Evolutionary conservation across 176 grass and related monocot genomes (phyloP).

Genomic region (Rhipidocladum racemiflorum): DNA sequence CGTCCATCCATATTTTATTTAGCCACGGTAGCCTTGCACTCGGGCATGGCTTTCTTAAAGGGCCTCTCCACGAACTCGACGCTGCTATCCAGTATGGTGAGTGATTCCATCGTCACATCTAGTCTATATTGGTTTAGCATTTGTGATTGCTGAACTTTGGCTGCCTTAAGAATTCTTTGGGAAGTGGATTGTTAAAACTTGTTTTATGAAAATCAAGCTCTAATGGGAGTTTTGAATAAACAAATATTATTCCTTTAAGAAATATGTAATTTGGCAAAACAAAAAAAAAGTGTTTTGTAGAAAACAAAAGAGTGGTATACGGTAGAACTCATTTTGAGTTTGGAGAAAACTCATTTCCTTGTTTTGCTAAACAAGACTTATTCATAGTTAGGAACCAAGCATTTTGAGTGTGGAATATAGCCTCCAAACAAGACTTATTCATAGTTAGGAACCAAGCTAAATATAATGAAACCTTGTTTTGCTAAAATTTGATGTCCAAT

Average conservation of each 20-base stretch:
- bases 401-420: no score
- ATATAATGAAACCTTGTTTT: not conserved
- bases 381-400: no score
- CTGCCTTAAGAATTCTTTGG: not conserved
- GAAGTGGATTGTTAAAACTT: not conserved
- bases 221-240: not conserved
- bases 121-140: no score
- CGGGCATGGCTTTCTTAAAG: no score
- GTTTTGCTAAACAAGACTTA: no score
- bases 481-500: not conserved
- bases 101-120: no score
- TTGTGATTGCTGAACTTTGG: no score
- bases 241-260: not conserved
- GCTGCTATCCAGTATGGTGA: no score
- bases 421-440: not conserved
- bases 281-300: not conserved
- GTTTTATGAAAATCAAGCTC: not conserved
- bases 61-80: no score
- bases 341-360: not conserved
- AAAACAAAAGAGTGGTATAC: not conserved
- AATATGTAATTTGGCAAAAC: conserved; percentile 10
- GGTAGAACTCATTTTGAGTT: not conserved
- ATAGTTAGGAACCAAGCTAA: not conserved
- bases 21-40: no score
- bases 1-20: no score